Conservation (phyloP, 1,284 basidiomycete genomes). For the Naganishia liquefaciens region DNA sequence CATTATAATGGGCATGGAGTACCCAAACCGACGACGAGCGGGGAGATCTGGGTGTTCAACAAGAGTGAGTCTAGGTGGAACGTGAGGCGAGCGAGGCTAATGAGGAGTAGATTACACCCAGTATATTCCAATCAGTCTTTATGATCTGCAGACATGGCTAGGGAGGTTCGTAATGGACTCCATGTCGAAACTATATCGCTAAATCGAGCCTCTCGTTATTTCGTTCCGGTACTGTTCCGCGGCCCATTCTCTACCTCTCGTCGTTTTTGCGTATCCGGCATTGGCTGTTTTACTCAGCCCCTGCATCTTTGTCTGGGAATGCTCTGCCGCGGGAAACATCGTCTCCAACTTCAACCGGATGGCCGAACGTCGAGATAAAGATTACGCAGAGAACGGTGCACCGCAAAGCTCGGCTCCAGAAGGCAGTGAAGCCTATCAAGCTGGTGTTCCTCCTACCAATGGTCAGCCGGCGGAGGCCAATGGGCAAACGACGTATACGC, state of each 20-base stretch:
- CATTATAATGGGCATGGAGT: slow-evolving; percentile 99
- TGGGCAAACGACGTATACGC: slow-evolving; percentile 51
- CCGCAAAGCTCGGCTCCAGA: slow-evolving; percentile 37
- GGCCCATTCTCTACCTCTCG: neutral
- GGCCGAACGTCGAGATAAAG: slow-evolving; percentile 80
- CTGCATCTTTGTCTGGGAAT: slow-evolving; percentile 98
- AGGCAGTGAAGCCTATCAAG: slow-evolving; percentile 53
- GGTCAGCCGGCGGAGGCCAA: slow-evolving; percentile 55
- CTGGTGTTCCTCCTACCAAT: slow-evolving; percentile 52
- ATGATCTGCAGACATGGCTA: slow-evolving; percentile 88
- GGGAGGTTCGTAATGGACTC: slow-evolving; percentile 55
- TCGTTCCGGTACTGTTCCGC: neutral
- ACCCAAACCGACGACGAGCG: slow-evolving; percentile 91
- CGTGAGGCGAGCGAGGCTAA: neutral
- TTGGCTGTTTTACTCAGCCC: slow-evolving; percentile 62
- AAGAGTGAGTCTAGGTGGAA: slow-evolving; percentile 56
- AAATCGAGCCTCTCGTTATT: neutral
- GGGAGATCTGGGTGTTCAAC: slow-evolving; percentile 99
- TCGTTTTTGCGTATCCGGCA: neutral
- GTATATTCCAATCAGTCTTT: slow-evolving; percentile 94
- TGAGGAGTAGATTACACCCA: slow-evolving; percentile 75
- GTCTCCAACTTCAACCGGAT: slow-evolving; percentile 87
- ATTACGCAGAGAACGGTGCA: slow-evolving; percentile 54
- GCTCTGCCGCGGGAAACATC: slow-evolving; percentile 91
- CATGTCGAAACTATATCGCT: neutral